Evolutionary conservation across 2,329 filamentous ascomycete species (phyloP).

Genomic region (Epichloe typhina): DNA sequence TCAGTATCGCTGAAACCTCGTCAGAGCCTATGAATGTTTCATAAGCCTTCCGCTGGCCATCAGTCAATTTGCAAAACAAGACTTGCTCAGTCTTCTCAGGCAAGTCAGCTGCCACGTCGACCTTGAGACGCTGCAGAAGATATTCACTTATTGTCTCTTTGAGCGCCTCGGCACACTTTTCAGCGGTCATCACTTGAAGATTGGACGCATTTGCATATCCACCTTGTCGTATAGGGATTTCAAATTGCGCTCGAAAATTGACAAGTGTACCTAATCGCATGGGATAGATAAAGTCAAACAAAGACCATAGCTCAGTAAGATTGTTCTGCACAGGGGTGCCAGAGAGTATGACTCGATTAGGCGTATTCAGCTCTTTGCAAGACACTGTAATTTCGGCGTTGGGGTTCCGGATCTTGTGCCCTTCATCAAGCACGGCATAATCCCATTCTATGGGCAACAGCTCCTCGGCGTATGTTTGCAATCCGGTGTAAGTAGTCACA

Average conservation of each 20-base stretch:
- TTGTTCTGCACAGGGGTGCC: slow-evolving; percentile 98
- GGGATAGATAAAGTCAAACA: slow-evolving; percentile 95
- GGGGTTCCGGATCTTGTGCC: slow-evolving; percentile 95
- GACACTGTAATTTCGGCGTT: slow-evolving; percentile 90
- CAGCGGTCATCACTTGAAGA: slow-evolving; percentile 84
- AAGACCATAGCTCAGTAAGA: slow-evolving; percentile 83
- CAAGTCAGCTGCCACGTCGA: slow-evolving; percentile 84
- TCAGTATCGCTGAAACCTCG: slow-evolving; percentile 73
- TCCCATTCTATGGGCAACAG: slow-evolving; percentile 79
- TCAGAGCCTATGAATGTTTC: slow-evolving; percentile 68
- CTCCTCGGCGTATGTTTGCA: slow-evolving; percentile 82
- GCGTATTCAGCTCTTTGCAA: slow-evolving; percentile 84
- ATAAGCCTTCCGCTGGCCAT: slow-evolving; percentile 65
- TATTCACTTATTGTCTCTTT: slow-evolving; percentile 93
- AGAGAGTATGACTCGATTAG: slow-evolving; percentile 83
- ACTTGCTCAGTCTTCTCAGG: slow-evolving; percentile 96
- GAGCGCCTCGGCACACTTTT: slow-evolving; percentile 83
- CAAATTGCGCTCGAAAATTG: slow-evolving; percentile 81
- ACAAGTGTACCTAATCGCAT: slow-evolving; percentile 89
- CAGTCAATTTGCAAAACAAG: slow-evolving; percentile 83
- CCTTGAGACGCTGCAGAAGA: slow-evolving; percentile 80
- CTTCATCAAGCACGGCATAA: slow-evolving; percentile 89
- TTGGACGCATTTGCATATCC: slow-evolving; percentile 94
- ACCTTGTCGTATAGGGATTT: slow-evolving; percentile 83
- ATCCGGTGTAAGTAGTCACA: slow-evolving; percentile 87